Evolutionary conservation across 495 filamentous ascomycete species (phyloP), one percentile per base, ranked within the genome.

Genomic region (Lophiotrema nucula): DNA sequence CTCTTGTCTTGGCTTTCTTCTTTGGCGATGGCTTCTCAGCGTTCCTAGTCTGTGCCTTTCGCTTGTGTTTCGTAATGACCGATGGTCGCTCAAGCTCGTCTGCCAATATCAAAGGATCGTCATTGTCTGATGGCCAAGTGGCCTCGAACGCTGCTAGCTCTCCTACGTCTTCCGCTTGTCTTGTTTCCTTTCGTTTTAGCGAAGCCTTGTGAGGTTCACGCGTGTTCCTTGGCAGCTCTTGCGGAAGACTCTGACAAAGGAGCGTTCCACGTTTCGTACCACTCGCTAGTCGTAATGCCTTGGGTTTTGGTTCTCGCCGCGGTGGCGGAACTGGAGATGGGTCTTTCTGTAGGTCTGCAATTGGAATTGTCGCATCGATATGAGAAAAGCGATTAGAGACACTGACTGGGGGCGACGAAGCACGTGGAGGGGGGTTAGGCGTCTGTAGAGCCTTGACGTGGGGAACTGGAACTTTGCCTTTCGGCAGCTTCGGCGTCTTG

Each of bases 351-450:
- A 28, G 42, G 12, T 39, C 47, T 16, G 23, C 33, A 12, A 43
- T 8, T 5, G 25, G 16, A 13, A 56, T 3, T 21, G 44, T n/a
- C 16, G 18, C 37, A 11, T 42, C 58, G 16, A 66, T 43, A 26
- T 62, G 58, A 18, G 19, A 43, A 1, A 67, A 1, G n/a, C 48
- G 52, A 26, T 66, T 62, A 2, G 63, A 62, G 1, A 39, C 50
- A 23, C 53, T 66, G 43, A 66, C 53, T 8, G 63, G 48, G 13
- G 63, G 63, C 1, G 63, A 66, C 3, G 53, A 58, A 19, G 62
- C 24, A 3, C 19, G 26, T 26, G 21, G 33, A 33, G 46, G 56
- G 16, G 23, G 53, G 8, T 16, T 28, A 10, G 53, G 53, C 6
- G 60, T 18, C 22, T 47, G 25, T n/a, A 13, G 12, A 1, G 39